These are phyloP conservation scores for Helotiales sp. DNA, from an alignment of 2,329 filamentous ascomycete species.

Conservation along the genomic window DNA sequence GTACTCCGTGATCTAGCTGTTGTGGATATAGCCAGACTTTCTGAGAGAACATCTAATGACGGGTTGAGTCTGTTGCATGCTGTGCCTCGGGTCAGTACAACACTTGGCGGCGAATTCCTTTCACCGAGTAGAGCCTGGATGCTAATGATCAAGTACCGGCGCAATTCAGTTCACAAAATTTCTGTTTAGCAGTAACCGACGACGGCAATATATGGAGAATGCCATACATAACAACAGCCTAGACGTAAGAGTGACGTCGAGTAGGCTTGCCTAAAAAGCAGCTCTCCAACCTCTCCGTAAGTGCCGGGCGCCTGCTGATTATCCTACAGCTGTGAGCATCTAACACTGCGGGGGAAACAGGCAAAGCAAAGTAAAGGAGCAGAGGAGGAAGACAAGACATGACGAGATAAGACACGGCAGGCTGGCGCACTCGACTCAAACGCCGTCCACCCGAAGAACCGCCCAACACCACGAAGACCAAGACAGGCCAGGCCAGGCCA, in stretches of 20 bases:
- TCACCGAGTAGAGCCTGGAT: neutral
- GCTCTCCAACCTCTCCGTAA: no score
- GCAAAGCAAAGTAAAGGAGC: no score
- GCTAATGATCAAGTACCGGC: neutral
- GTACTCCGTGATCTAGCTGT: neutral
- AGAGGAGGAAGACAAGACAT: no score
- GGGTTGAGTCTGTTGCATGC: neutral
- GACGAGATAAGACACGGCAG: neutral
- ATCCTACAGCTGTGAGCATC: neutral
- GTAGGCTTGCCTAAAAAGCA: neutral
- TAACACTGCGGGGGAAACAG: neutral
- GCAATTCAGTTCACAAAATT: neutral
- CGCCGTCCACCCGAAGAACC: no score
- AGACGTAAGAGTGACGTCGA: neutral
- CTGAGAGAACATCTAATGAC: neutral
- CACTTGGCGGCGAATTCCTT: neutral
- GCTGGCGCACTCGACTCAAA: neutral
- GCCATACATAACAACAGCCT: neutral
- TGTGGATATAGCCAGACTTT: neutral
- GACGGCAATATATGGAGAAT: neutral
- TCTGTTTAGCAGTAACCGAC: neutral
- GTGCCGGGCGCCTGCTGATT: no score
- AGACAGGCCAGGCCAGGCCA: neutral
- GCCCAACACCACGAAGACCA: neutral
- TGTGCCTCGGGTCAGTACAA: neutral